A percentile compares a stretch with the other conserved stretches of the same genome.
Conservation (phyloP, 2,329 filamentous ascomycete species). For the Colletotrichum aenigma region DNA sequence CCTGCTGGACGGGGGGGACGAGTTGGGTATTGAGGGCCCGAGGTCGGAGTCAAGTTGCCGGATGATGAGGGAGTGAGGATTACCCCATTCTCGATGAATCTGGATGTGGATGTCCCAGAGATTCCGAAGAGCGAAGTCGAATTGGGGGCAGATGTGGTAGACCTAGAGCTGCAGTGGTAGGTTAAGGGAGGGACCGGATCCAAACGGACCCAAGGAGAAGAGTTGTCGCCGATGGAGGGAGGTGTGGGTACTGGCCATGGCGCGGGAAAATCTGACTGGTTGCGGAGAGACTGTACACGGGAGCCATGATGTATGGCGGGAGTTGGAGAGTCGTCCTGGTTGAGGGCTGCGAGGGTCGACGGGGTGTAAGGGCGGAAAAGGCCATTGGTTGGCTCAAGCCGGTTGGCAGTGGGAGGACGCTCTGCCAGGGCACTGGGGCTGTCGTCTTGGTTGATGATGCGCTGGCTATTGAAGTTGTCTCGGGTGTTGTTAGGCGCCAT, state of each 20-base stretch:
- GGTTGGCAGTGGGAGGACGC: neutral
- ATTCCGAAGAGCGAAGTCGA: neutral
- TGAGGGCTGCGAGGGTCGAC: neutral
- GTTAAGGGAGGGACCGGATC: neutral
- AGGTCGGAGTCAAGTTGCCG: neutral
- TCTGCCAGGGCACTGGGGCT: neutral
- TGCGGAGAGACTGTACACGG: neutral
- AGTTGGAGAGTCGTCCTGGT: neutral
- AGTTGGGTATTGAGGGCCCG: neutral
- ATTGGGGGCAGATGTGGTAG: neutral
- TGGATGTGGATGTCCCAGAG: neutral
- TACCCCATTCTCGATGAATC: neutral
- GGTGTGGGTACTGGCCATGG: neutral
- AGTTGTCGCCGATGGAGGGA: neutral
- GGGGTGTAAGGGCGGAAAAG: neutral
- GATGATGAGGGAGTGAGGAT: neutral
- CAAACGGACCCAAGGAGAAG: neutral
- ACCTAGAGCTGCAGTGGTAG: neutral
- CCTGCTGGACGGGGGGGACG: too few relatives aligned
- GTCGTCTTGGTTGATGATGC: neutral
- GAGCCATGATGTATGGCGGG: neutral
- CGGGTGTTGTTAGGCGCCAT: neutral
- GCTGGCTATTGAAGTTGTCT: neutral
- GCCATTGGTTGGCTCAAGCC: neutral
- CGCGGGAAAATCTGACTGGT: neutral